Base-by-base conservation (phyloP, 257 asterid species). In the Scutellaria galericulata region DNA sequence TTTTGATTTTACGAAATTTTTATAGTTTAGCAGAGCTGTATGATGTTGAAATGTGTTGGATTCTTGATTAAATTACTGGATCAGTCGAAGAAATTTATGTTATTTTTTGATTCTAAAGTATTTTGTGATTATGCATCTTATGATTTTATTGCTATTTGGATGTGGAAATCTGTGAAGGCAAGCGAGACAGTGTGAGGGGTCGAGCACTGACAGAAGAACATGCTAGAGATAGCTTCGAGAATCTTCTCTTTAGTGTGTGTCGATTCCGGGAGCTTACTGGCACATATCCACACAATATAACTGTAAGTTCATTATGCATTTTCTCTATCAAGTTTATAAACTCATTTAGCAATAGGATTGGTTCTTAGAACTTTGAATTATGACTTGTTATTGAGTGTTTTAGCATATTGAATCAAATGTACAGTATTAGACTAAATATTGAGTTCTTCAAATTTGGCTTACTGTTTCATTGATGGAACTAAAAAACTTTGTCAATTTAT, bases 201-300 rank as follows among this genome's bases (percentile, higher is more conserved):
- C 84, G 96, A 80, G 88, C 99, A 40, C 88, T 91, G 24, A 94
- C 99, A 2, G 99, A 85, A 81, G 95, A 88, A 68, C 88, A 88
- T 74, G 95, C 95, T 50, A 79, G 97, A 79, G 98, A 92, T 73
- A 90, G 97, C 85, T 92, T 87, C 37, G 98, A 92, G 77, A 92
- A 92, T 83, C 90, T 92, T 73, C 89, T 94, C 66, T 94, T 94
- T 52, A 91, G 97, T 27, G 67, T 94, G 37, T 94, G 97, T 73
- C 90, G 99, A 65, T 94, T 94, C 74, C 88, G 99, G 58, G 99
- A 94, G 87, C 97, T 94, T 47, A 86, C 97, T 7, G 99, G 97
- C 68, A 71, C 81, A 53, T 91, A 94, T 82, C 99, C 99, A 39
- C 77, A 81, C 27, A 91, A 94, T 78, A 89, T 94, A 73, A 91